A percentile compares a stretch with the other conserved stretches of the same genome.
Evolutionary conservation across 2,329 filamentous ascomycete species (phyloP).

Genomic region (Sclerotinia sclerotiorum): DNA sequence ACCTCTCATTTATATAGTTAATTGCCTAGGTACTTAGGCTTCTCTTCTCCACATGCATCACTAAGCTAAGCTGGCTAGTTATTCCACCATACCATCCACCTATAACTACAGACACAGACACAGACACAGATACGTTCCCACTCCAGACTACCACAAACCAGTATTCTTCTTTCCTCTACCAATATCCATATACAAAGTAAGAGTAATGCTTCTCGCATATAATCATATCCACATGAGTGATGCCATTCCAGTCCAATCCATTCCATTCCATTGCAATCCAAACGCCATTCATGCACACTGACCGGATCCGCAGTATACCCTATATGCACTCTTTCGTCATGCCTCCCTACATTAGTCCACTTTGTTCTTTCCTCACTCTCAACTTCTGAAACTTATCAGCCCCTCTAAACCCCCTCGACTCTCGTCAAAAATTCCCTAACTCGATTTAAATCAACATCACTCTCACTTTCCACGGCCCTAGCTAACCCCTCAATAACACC

Average conservation of each 20-base stretch:
- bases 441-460: slow-evolving; percentile 71
- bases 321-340: slow-evolving; percentile 2
- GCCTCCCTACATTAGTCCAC: not conserved
- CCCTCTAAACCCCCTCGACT: slow-evolving; percentile 51
- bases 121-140: not conserved
- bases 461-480: slow-evolving; percentile 86
- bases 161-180: not conserved
- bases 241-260: not conserved
- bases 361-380: too few species aligned
- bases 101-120: slow-evolving; percentile 4
- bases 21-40: too few species aligned
- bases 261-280: not conserved
- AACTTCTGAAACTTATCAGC: not conserved
- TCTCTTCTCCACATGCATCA: too few species aligned
- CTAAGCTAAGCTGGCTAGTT: too few species aligned
- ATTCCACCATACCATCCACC: not conserved
- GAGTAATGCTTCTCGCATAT: not conserved
- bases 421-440: slow-evolving; percentile 78
- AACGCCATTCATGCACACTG: slow-evolving; percentile 3
- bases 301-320: not conserved
- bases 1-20: too few species aligned
- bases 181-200: not conserved
- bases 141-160: not conserved
- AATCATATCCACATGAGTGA: slow-evolving; percentile 13
- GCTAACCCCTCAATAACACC: slow-evolving; percentile 75